Conservation (phyloP, 768 basidiomycete genomes). For the Lyophyllum semitale region DNA sequence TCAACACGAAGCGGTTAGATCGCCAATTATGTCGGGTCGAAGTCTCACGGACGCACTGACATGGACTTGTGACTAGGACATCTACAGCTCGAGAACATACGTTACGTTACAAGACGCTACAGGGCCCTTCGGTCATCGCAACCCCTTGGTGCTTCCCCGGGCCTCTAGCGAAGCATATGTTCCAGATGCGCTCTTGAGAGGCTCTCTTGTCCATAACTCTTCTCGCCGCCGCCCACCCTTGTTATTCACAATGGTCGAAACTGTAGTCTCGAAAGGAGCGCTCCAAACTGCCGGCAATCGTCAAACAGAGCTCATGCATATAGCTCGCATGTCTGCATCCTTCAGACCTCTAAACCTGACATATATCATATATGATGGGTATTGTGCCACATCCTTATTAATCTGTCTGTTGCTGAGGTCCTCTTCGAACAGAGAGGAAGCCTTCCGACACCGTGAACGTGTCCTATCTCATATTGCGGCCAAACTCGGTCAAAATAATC, state of each 20-base stretch:
- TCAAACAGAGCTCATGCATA: slow-evolving; percentile 15
- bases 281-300: neutral
- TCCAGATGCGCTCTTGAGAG: too few species aligned
- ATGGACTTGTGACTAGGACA: too few species aligned
- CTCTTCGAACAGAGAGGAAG: slow-evolving; percentile 4
- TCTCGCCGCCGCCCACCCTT: neutral
- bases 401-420: too few species aligned
- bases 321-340: slow-evolving; percentile 8
- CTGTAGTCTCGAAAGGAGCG: neutral
- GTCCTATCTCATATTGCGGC: slow-evolving; percentile 15
- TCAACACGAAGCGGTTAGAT: too few species aligned
- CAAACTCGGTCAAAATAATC: slow-evolving; percentile 12
- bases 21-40: too few species aligned
- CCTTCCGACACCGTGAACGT: slow-evolving; percentile 5
- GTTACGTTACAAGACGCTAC: too few species aligned
- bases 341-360: slow-evolving; percentile 18
- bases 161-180: too few species aligned
- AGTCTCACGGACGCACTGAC: too few species aligned
- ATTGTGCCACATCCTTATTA: neutral
- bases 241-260: neutral
- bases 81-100: too few species aligned
- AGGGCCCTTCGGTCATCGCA: too few species aligned
- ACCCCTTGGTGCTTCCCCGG: too few species aligned
- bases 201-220: neutral
- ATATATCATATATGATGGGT: slow-evolving; percentile 19